Evolutionary conservation across 1,284 basidiomycete genomes (phyloP), one percentile per base, ranked within the genome.

Genomic region (Pyrrhoderma noxium): DNA sequence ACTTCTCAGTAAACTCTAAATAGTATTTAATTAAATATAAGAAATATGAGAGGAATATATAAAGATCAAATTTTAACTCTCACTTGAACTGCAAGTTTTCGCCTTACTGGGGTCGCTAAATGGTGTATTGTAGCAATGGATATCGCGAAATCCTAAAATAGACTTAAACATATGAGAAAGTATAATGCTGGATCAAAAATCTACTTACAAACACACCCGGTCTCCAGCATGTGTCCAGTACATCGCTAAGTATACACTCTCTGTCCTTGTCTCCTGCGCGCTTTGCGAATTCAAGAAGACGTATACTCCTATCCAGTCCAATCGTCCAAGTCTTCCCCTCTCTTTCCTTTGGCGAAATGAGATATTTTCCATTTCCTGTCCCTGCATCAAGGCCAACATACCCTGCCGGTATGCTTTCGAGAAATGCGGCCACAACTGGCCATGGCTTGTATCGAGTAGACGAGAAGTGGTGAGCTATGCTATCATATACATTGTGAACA

Each of bases 391-490:
- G 77, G 3, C 96, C 95, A 19, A 98, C 68, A 64, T 81, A 88
- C 19, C 91, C 86, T 7, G 80, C 67, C 2, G 89, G 82, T 1
- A 98, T 65, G 14, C 75, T 77, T 3, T 76, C 72, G 35, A 99
- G 74, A 64, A 98, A 99, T 16, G 70, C 65, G 8, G 85, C 77
- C 44, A 98, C 90, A 55, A 98, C 80, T 0, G 95, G 95, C 95
- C 95, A 99, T 54, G 93, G 93, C 86, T 97, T 97, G 73, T 97
- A 94, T 35, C 94, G 77, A 3, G 94, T 98, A 14, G 86, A 85
- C 5, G 92, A 91, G 65, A 97, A 97, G 67, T 97, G 94, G 3
- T 78, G 69, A 0, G 94, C 94, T 55, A 98, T 98, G 55, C 81
- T 75, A 58, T 97, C 89, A 65, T 98, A 98, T 42, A 98, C 79